Base-by-base conservation (phyloP, 352 stramenopile genomes). In the Globisporangium orthogonon region DNA sequence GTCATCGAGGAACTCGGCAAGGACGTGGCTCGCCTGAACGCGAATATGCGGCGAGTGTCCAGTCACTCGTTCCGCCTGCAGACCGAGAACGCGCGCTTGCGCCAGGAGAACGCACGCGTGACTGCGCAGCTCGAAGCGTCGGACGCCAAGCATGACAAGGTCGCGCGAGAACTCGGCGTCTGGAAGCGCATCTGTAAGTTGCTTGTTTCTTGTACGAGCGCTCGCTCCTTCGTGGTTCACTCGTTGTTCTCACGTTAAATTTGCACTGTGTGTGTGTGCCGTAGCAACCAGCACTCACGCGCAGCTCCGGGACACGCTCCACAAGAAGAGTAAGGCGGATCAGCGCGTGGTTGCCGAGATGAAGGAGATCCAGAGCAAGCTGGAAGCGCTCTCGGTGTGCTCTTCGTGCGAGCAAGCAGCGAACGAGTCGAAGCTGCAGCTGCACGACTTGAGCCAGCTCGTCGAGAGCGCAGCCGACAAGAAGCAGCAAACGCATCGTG, bases 161-260 rank as follows among this genome's bases (percentile, higher is more conserved):
- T 69, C 7, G 52, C 54, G 30, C 45, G 48, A 45, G 54, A 78
- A 41, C 39, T 76, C 31, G 66, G 56, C 43, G 58, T 58, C 47
- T 72, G 59, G 61, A 63, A 72, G 14, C 70, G 61, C 39, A 78
- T 81, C 29, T 67, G 72, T 81, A 58, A 49, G 64, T 61, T n/a
- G 3, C 6, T n/a, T 9, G 17, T 4, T 7, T 48, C 39, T 23
- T 30, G 14, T 23, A 15, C 4, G 23, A 23, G 23, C 23, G 4
- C 14, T 29, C 23, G 7, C 45, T 44, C 7, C 6, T 14, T 48
- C n/a, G 13, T 23, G 7, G 15, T 47, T 6, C 13, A 4, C 13
- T 43, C 10, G 23, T 43, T 30, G 6, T 48, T 30, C 17, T 29
- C 35, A 37, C 9, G 33, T 18, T n/a, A 14, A 15, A 18, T 54